Percentiles rank a stretch among this genome's conserved stretches.
Evolutionary conservation across 305 asterid genomes (phyloP).

Genomic region (Ilex paraguariensis): DNA sequence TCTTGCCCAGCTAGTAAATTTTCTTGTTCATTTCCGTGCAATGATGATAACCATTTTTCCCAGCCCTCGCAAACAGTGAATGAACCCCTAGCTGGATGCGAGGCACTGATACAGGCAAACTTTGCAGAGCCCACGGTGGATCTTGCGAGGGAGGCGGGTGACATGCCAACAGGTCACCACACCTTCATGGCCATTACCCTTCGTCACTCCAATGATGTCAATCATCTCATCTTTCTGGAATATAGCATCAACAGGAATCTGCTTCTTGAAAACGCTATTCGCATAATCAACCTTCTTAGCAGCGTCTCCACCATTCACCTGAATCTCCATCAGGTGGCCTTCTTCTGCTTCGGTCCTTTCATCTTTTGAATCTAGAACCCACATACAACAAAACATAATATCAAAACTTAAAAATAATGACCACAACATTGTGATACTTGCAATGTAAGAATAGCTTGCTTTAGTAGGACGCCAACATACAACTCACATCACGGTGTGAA

Average conservation of each 20-base stretch:
- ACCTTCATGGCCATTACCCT: constrained; percentile 81
- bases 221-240: constrained; percentile 86
- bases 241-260: constrained; percentile 71
- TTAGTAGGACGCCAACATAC: no score
- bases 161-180: constrained; percentile 94
- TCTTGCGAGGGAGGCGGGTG: constrained; percentile 76
- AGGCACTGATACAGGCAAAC: constrained; percentile 86
- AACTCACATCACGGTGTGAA: no score
- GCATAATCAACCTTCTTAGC: constrained; percentile 82
- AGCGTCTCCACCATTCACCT: constrained; percentile 74
- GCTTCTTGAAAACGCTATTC: constrained; percentile 72
- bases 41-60: constrained; percentile 86
- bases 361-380: constrained; percentile 56
- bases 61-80: constrained; percentile 82
- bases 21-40: constrained; percentile 86
- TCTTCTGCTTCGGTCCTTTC: constrained; percentile 86
- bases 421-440: no score
- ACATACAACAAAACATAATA: background rate
- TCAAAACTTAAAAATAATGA: no score
- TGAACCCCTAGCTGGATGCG: constrained; percentile 88
- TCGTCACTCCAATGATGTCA: constrained; percentile 76
- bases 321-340: constrained; percentile 86
- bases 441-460: no score
- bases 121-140: constrained; percentile 87
- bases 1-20: constrained; percentile 76